Base-by-base conservation (phyloP, 768 basidiomycete genomes). In the Tricholoma bakamatsutake region DNA sequence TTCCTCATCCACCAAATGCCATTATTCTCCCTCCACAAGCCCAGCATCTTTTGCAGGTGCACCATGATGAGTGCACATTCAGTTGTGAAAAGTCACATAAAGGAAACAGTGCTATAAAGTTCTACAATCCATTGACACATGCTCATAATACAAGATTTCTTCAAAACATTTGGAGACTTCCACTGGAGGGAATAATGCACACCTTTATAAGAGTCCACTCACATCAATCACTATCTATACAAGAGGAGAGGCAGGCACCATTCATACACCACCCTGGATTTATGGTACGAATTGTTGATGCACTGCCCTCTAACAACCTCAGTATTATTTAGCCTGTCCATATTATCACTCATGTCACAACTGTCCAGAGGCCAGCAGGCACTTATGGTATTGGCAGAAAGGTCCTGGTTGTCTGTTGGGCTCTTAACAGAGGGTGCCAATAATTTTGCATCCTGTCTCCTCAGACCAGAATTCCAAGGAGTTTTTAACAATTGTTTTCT, bases 21-120 rank as follows among this genome's bases (percentile, higher is more conserved):
- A 34, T 48, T 31, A 51, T 51, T 15, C 55, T 68, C 27, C 62
- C 67, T 33, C 57, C 61, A 13, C 34, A 40, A 15, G 64, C 57
- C 31, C 21, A 54, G 40, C 21, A 28, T 0, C 60, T 57, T 30
- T 18, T 35, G 15, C 60, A 62, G 13, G 37, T 62, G 10, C 52
- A 58, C 24, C 33, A 57, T 28, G 56, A 47, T 50, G 56, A 61
- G n/a, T 53, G 45, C 4, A 60, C 53, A 4, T 68, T 62, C 40
- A 64, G 66, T 54, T 61, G 63, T 42, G 45, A 46, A 7, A 52
- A 46, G 2, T 59, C 60, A 46, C 60, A 65, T 39, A 17, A 54
- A 53, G 64, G 60, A 4, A 67, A 63, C 43, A 65, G 64, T 59
- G 60, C 60, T 17, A 63, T 68, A 35, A 61, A 63, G 35, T 66